These are phyloP conservation scores for Candida frijolesensis DNA, from an alignment of 1,139 yeast genomes.

Conservation along the genomic window DNA sequence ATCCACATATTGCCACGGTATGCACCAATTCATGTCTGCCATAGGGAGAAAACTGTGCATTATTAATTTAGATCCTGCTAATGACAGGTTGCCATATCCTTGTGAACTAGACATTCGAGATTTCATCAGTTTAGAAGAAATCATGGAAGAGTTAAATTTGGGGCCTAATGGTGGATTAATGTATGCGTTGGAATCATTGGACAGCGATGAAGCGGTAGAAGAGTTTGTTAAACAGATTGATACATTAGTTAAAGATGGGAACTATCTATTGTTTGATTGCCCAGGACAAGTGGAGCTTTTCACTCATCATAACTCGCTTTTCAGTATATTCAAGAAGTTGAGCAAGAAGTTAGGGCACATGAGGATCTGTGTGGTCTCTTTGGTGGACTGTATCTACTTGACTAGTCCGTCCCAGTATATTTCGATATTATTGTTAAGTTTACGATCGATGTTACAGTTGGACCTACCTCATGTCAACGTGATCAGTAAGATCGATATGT, in stretches of 20 bases:
- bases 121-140: slow-evolving; percentile 81
- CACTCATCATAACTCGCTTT: slow-evolving; percentile 47
- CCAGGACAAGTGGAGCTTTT: slow-evolving; percentile 55
- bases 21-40: slow-evolving; percentile 88
- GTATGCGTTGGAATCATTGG: slow-evolving; percentile 78
- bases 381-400: slow-evolving; percentile 83
- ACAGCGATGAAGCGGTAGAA: slow-evolving; percentile 43
- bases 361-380: slow-evolving; percentile 82
- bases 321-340: slow-evolving; percentile 36
- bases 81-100: slow-evolving; percentile 78
- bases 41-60: slow-evolving; percentile 87
- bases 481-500: slow-evolving; percentile 83
- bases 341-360: slow-evolving; percentile 37
- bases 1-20: slow-evolving; percentile 91
- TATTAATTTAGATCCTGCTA: slow-evolving; percentile 93
- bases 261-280: slow-evolving; percentile 87
- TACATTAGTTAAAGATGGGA: slow-evolving; percentile 56
- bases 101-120: slow-evolving; percentile 89
- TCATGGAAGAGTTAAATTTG: slow-evolving; percentile 75
- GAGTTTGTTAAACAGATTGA: slow-evolving; percentile 61
- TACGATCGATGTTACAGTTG: slow-evolving; percentile 61
- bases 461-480: slow-evolving; percentile 50
- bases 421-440: slow-evolving; percentile 76
- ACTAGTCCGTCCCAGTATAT: slow-evolving; percentile 90
- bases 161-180: slow-evolving; percentile 98